These are phyloP conservation scores for Angomonas deanei DNA, from an alignment of 208 protist genomes.

Conservation along the genomic window DNA sequence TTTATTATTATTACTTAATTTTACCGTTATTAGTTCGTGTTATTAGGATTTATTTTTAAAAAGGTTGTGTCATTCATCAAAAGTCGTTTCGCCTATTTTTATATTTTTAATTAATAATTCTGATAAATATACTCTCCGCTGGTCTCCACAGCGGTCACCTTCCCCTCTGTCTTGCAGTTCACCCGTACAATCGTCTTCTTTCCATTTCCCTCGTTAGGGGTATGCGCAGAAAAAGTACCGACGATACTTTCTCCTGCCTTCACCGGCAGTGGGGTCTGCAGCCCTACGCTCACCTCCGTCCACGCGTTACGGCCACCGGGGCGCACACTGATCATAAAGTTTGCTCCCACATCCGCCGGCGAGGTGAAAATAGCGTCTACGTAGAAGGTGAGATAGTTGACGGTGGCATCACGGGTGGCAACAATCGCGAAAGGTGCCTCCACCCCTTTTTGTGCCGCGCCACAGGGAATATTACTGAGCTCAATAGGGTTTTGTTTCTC, in stretches of 20 bases:
- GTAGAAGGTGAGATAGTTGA: constrained; percentile 87
- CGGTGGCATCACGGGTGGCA: constrained; percentile 45
- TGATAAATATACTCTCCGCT: constrained; percentile 72
- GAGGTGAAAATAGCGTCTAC: constrained; percentile 76
- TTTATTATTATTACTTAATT: too few species aligned
- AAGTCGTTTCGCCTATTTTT: background rate
- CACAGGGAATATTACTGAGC: constrained; percentile 26
- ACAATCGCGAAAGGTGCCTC: constrained; percentile 46
- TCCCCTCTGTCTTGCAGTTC: constrained; percentile 53
- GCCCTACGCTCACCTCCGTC: constrained; percentile 79
- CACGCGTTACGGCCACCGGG: constrained; percentile 73
- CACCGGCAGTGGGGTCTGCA: constrained; percentile 64
- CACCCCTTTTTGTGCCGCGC: constrained; percentile 41
- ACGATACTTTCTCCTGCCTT: constrained; percentile 53
- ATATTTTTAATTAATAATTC: constrained; percentile 14
- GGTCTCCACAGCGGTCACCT: constrained; percentile 50
- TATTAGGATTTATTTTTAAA: too few species aligned
- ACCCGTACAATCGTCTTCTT: constrained; percentile 59
- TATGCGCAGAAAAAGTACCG: constrained; percentile 45
- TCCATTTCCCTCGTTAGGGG: constrained; percentile 39
- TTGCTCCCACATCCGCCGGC: constrained; percentile 60
- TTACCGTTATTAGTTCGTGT: background rate
- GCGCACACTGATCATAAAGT: constrained; percentile 79
- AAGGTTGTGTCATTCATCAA: too few species aligned
- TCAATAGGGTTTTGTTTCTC: constrained; percentile 41